Evolutionary conservation across 345 rosid species (phyloP).

Genomic region (Citrus medica): DNA sequence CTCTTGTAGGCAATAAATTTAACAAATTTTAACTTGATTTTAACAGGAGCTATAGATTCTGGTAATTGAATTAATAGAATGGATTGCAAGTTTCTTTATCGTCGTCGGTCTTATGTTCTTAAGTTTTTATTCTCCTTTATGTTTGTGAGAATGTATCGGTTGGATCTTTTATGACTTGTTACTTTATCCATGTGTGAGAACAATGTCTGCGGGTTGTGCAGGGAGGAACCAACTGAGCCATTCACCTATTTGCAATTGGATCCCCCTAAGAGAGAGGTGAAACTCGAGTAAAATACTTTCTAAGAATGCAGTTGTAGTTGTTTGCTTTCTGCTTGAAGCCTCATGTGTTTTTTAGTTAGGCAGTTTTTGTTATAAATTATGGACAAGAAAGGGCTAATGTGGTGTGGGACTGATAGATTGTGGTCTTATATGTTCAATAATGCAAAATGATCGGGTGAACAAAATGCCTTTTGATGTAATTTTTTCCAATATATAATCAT

Average conservation of each 20-base stretch:
- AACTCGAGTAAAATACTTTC: constrained; percentile 42
- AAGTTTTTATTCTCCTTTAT: not conserved
- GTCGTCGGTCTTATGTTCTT: not conserved
- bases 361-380: not conserved
- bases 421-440: not conserved
- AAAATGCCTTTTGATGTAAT: not conserved
- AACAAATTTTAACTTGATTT: not conserved
- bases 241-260: constrained; percentile 77
- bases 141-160: not conserved
- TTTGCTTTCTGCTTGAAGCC: not conserved
- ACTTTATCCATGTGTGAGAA: not conserved
- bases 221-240: constrained; percentile 94
- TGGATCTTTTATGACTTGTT: not conserved
- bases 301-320: not conserved
- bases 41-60: not conserved
- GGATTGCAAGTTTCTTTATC: constrained; percentile 8
- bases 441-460: not conserved
- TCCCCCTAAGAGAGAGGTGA: constrained; percentile 70
- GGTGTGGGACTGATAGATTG: not conserved
- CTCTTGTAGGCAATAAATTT: not conserved
- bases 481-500: not conserved
- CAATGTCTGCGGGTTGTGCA: constrained; percentile 31
- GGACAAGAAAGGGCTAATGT: not conserved
- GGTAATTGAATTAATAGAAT: not conserved
- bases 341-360: not conserved